These are phyloP conservation scores for Neurospora pannonica DNA, from an alignment of 495 filamentous ascomycete genomes.

Conservation along the genomic window DNA sequence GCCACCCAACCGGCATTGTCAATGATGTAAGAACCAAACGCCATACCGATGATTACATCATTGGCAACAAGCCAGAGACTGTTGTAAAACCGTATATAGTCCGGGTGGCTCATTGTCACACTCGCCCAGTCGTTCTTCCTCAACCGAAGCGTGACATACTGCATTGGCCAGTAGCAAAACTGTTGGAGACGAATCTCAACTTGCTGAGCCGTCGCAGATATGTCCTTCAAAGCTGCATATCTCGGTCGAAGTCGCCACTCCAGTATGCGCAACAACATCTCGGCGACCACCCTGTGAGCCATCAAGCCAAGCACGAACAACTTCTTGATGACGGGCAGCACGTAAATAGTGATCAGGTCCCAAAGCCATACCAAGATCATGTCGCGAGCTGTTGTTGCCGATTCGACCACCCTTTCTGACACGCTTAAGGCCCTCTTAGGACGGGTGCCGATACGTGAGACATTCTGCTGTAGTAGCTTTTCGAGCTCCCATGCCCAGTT, in stretches of 20 bases:
- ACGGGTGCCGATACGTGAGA: constrained; percentile 67
- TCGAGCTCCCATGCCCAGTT: constrained; percentile 92
- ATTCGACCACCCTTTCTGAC: constrained; percentile 89
- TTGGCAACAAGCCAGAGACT: constrained; percentile 98
- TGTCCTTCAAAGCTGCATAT: constrained; percentile 82
- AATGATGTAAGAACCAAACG: constrained; percentile 91
- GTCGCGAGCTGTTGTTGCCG: constrained; percentile 75
- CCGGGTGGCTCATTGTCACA: constrained; percentile 87
- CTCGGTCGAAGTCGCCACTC: constrained; percentile 81
- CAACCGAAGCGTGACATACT: constrained; percentile 82
- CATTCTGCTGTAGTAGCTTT: constrained; percentile 76
- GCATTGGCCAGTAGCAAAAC: constrained; percentile 98
- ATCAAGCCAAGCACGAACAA: constrained; percentile 70
- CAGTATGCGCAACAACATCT: constrained; percentile 66
- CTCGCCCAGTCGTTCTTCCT: constrained; percentile 92
- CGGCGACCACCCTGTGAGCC: constrained; percentile 71
- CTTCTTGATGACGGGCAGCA: constrained; percentile 66
- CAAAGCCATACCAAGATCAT: constrained; percentile 58
- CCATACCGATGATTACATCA: constrained; percentile 97
- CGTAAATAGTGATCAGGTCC: constrained; percentile 62
- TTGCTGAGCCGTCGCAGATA: constrained; percentile 96
- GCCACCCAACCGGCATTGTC: constrained; percentile 86
- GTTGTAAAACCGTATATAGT: constrained; percentile 99
- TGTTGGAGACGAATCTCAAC: constrained; percentile 96
- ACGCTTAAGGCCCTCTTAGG: constrained; percentile 82